Evolutionary conservation across 73 alveolate species (phyloP), one percentile per base, ranked within the genome.

Genomic region (Symbiodinium pilosum): DNA sequence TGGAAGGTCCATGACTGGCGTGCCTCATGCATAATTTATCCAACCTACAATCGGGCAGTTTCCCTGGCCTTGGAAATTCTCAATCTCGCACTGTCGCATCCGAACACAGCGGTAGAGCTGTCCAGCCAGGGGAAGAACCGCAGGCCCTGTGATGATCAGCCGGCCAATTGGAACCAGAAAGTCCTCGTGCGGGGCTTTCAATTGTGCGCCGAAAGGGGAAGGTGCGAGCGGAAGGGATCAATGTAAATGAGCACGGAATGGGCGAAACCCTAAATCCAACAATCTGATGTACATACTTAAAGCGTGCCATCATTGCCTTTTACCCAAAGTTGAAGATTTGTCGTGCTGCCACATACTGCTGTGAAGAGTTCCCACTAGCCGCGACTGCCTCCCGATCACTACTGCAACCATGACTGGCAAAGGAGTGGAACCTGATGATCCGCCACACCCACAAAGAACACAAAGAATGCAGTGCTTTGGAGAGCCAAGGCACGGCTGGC

Each of bases 91-190:
- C 97, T 91, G 97, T 52, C 89, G 97, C 97, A 91, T 43, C 47
- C 97, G 97, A 42, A 91, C 97, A n/a, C 97, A 91, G 77, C 97
- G 97, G 81, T 68, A 91, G 54, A 43, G 56, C 81, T 91, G 97
- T 24, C 89, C 97, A 1, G 97, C 97, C 54, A 69, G 28, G 39
- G 97, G 97, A 85, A 91, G 52, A 68, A 91, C 97, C 8, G 97
- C 97, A 5, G 97, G 97, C 32, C 97, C 97, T 32, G 77, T 69
- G 52, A 91, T 68, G 97, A 91, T 71, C 81, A 91, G 84, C 39
- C 88, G 97, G 40, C 97, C 97, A 28, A 91, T 59, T 38, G 97
- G 97, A 43, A 91, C 97, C 89, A 91, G 88, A 56, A 69, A 91
- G 39, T 91, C 97, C 97, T 91, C 8, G 59, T 14, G 14, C 14